A percentile compares a stretch with the other conserved stretches of the same genome.
These are phyloP conservation scores for Tagetes erecta DNA, from an alignment of 129 eudicot genomes.

Conservation along the genomic window DNA sequence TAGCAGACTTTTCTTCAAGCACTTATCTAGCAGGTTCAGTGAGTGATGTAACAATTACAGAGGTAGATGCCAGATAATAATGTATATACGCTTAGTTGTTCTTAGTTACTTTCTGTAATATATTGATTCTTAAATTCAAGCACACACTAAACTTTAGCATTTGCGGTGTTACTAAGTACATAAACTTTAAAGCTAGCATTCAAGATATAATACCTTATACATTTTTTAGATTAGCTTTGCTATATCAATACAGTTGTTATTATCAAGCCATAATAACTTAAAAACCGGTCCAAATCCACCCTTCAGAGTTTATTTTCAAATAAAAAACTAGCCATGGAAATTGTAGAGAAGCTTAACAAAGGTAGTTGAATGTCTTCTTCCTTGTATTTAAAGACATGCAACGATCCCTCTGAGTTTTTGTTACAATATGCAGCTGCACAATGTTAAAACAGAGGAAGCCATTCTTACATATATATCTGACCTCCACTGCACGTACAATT, in stretches of 20 bases:
- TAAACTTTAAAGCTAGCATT: too few species aligned
- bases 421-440: too few species aligned
- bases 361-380: constrained; percentile 25
- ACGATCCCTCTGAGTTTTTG: not conserved
- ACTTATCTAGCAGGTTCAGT: constrained; percentile 17
- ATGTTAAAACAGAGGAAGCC: too few species aligned
- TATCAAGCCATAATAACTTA: too few species aligned
- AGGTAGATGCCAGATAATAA: constrained; percentile 25
- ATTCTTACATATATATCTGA: not conserved
- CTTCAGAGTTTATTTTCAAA: constrained; percentile 25
- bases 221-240: too few species aligned
- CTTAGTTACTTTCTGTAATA: not conserved
- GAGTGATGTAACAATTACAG: constrained; percentile 29
- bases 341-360: constrained; percentile 28
- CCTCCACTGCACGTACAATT: constrained; percentile 39
- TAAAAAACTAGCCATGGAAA: constrained; percentile 21
- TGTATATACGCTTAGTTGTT: not conserved
- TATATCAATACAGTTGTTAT: not conserved
- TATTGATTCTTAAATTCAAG: not conserved
- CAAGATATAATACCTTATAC: too few species aligned
- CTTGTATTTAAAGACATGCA: not conserved
- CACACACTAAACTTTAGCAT: constrained; percentile 19
- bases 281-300: constrained; percentile 36
- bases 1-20: constrained; percentile 27
- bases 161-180: not conserved